Evolutionary conservation across 371 early-diverging fungal genomes (phyloP), one percentile per base, ranked within the genome.

Genomic region (Mortierella polycephala): DNA sequence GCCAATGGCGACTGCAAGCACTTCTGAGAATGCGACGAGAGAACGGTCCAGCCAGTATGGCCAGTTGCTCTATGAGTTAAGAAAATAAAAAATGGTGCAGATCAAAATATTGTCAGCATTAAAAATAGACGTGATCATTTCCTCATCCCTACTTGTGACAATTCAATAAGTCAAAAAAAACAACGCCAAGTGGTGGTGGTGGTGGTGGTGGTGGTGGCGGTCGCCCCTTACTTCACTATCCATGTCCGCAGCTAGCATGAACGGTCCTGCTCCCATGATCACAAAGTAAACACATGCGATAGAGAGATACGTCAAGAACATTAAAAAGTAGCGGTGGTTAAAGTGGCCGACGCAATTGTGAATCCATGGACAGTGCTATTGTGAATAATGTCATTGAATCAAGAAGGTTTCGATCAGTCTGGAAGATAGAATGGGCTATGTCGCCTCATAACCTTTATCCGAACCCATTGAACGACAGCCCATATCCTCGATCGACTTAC

Each of bases 281-380:
- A 85, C 85, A 82, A 88, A 95, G 82, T 93, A 93, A 5, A 82
- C 49, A 30, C 90, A 88, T 8, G 87, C 87, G 13, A 89, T 30
- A 3, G 88, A 77, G 62, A 92, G 67, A 67, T 92, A 91, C 11
- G 89, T 84, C 84, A 94, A 86, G 64, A 95, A 95, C 62, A 95
- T 83, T 53, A 89, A 82, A 83, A 95, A 95, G 82, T 92, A 94
- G 7, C 94, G 86, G 80, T 95, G 93, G 76, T 95, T 95, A 67
- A 83, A 84, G 75, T 91, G 90, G 3, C 95, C 95, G 50, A 95
- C 95, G 70, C 95, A 93, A 64, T 90, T 94, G 67, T 92, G 91
- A 57, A 94, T 88, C 87, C 94, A 94, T 7, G 87, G 87, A 14
- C 79, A 77, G 47, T 77, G 79, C 77, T 76, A 49, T n/a, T 18